Conservation (phyloP, 805 yeast species). For the Danielia oregonensis region DNA sequence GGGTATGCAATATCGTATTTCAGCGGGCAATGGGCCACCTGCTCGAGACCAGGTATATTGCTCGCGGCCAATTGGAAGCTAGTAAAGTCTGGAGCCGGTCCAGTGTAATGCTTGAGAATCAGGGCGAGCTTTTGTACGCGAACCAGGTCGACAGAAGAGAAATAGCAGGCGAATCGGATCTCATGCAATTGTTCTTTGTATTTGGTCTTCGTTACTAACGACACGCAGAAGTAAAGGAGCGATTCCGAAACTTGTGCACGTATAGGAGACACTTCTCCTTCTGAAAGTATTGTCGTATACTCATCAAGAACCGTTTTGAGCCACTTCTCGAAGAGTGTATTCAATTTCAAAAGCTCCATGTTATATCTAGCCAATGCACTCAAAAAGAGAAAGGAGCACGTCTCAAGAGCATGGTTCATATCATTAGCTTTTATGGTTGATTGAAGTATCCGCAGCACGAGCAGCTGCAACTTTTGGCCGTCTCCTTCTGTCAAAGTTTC, state of each 20-base stretch:
- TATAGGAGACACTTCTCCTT: background rate
- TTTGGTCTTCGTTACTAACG: no score
- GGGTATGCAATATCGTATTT: no score
- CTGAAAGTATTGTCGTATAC: constrained; percentile 7
- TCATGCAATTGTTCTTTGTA: no score
- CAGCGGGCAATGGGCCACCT: no score
- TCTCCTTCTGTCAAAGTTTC: constrained; percentile 15
- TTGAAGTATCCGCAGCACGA: constrained; percentile 26
- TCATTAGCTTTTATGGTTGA: constrained; percentile 16
- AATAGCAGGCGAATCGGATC: no score
- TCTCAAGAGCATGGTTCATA: constrained; percentile 15
- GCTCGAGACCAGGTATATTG: no score
- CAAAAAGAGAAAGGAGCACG: constrained; percentile 13
- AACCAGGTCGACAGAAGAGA: no score
- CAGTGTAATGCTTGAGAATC: no score
- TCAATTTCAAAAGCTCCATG: constrained; percentile 4
- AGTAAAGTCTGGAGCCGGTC: no score
- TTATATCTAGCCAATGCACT: constrained; percentile 5
- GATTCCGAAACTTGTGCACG: constrained; percentile 3
- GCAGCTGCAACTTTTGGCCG: constrained; percentile 18
- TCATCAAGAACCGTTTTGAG: constrained; percentile 28
- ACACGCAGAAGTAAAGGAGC: constrained; percentile 8
- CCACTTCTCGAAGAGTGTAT: constrained; percentile 13
- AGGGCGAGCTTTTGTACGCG: no score
- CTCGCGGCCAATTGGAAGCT: no score